A percentile compares a stretch with the other conserved stretches of the same genome.
Conservation (phyloP, 2,329 filamentous ascomycete genomes). For the Balansia obtecta region DNA sequence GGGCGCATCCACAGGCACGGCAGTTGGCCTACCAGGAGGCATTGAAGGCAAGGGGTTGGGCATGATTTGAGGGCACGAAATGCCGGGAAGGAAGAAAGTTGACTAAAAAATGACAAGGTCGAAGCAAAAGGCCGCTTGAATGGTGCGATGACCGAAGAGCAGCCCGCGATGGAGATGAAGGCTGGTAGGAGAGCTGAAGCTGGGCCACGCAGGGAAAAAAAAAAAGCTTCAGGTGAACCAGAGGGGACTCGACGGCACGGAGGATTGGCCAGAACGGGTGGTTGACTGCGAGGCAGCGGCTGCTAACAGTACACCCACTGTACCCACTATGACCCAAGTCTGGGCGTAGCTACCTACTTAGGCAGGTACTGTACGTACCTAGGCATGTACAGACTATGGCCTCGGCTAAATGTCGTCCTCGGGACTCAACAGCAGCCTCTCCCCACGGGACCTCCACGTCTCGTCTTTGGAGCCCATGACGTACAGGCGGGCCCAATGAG, state of each 20-base stretch:
- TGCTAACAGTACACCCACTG: no score
- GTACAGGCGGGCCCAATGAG: no score
- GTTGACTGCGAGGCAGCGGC: not conserved
- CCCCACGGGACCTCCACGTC: no score
- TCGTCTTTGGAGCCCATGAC: no score
- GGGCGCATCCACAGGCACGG: constrained; percentile 40
- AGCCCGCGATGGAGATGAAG: constrained; percentile 15
- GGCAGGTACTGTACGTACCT: no score
- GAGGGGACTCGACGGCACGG: not conserved
- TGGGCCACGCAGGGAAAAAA: constrained; percentile 18
- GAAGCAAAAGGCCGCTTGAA: constrained; percentile 14
- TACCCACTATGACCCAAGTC: no score
- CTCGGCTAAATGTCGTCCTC: no score
- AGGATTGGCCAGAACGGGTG: not conserved
- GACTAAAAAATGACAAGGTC: constrained; percentile 12
- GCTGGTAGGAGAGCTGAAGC: constrained; percentile 1
- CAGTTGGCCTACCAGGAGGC: constrained; percentile 31
- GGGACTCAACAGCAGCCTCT: no score
- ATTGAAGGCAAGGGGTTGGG: constrained; percentile 35
- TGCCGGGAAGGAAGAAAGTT: constrained; percentile 11
- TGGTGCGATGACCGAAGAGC: constrained; percentile 10
- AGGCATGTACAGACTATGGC: no score
- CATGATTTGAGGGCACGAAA: constrained; percentile 21
- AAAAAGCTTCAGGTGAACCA: constrained; percentile 7
- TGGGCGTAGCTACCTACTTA: no score